Evolutionary conservation across 2,329 filamentous ascomycete genomes (phyloP).

Genomic region (Aspergillus sp.): DNA sequence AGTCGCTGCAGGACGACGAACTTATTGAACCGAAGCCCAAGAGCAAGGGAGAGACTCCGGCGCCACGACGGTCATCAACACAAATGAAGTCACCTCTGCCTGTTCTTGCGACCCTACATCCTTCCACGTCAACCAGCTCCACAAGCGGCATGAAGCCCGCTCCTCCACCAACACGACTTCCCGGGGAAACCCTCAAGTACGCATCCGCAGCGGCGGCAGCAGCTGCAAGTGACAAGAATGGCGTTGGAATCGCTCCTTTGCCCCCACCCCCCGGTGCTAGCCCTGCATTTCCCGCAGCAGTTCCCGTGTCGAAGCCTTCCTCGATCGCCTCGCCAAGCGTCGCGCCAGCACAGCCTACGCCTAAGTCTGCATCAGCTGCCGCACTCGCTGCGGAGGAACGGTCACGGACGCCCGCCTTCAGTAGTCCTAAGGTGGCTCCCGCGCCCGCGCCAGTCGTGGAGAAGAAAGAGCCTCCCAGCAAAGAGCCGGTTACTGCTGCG

Average conservation of each 20-base stretch:
- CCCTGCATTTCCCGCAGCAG: conserved; percentile 45
- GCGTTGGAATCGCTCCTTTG: conserved; percentile 83
- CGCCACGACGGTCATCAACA: conserved; percentile 67
- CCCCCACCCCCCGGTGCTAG: conserved; percentile 72
- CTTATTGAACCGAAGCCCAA: conserved; percentile 56
- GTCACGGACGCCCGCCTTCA: conserved; percentile 48
- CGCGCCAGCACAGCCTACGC: conserved; percentile 43
- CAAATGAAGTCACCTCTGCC: conserved; percentile 92
- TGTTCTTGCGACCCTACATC: conserved; percentile 83
- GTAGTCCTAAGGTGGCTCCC: conserved; percentile 37
- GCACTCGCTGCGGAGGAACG: conserved; percentile 39
- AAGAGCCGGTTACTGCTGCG: conserved; percentile 20
- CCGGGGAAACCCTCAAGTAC: conserved; percentile 90
- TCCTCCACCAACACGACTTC: conserved; percentile 71
- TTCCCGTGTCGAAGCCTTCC: conserved; percentile 47
- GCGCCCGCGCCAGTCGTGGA: conserved; percentile 42
- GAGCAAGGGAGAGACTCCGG: conserved; percentile 52
- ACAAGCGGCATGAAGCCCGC: conserved; percentile 82
- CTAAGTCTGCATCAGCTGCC: conserved; percentile 32
- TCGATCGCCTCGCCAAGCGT: conserved; percentile 54
- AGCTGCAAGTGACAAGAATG: conserved; percentile 80
- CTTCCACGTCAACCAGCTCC: conserved; percentile 40
- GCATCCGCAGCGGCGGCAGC: conserved; percentile 92
- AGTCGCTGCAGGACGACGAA: conserved; percentile 81
- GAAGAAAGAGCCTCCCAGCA: conserved; percentile 40